Evolutionary conservation across 2,329 filamentous ascomycete species (phyloP), one percentile per base, ranked within the genome.

Genomic region (Corynespora cassiicola): DNA sequence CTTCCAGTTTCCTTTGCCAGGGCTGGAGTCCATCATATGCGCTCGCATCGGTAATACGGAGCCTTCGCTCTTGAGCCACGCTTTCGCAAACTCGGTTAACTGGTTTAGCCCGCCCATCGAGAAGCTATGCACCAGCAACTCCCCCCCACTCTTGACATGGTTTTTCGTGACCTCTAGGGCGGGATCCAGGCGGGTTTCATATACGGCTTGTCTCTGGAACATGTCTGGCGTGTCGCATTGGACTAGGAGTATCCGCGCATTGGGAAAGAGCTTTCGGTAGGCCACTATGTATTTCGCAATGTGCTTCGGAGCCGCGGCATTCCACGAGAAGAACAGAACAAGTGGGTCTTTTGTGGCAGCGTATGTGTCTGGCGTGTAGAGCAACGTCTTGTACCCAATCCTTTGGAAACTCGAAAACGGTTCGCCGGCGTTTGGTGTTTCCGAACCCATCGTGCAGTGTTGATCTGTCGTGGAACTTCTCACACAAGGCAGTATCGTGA

Each of bases 81-180:
- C 50, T 27, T 59, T 61, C 3, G 54, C 58, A 37, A 69, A 57
- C 30, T 66, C 54, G 12, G 54, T 54, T 23, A 65, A 37, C 34
- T 68, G 61, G 20, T 61, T 63, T 5, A 55, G 62, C 6, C 66
- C 66, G 5, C 66, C 66, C 24, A 69, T 68, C 18, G 60, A 65
- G 34, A 65, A 66, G 27, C 56, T 62, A 31, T 69, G 65, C 15
- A 65, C 56, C 2, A 68, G 52, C 5, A 68, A 35, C 16, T 58
- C 39, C 6, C 61, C 58, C 2, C 58, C 57, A 16, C 17, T 36
- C 9, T 42, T 35, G 2, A 44, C 38, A 38, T 66, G 58, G 14
- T 55, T 44, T 16, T 45, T 33, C 3, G 66, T 53, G 6, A 59
- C 25, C 3, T 58, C 49, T 15, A 65, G 39, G 2, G 62, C 65